Base-by-base conservation (phyloP, 2,329 filamentous ascomycete species). In the Fusarium longipes region DNA sequence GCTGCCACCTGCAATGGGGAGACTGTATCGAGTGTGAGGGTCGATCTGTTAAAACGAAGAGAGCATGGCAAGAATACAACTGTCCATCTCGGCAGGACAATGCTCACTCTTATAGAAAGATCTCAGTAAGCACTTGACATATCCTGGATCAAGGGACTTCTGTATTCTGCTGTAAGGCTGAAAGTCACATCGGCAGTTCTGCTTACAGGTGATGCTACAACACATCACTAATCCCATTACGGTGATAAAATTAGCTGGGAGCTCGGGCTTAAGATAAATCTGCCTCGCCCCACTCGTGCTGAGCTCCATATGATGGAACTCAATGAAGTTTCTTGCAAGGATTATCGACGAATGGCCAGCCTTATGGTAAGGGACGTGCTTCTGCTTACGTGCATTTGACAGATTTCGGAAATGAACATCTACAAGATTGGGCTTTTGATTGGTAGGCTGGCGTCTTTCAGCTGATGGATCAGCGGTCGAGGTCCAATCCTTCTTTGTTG, bases 11-110 rank as follows among this genome's bases (percentile, higher is more conserved):
- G 38, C 3, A 9, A 4, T 9, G 0, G 14, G 11, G 22, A 8
- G 18, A 2, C 11, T 6, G 8, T 27, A 10, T 27, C 8, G 27
- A 27, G 27, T 27, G 27, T 11, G 1, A 10, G 7, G 1, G 20
- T 7, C 8, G 0, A 8, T 5, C 14, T 24, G 6, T 8, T 8
- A 11, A 20, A 4, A 30, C 3, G 5, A 14, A 15, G 12, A 20
- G 12, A 20, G 8, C n/a, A 20, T 7, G 18, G 6, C 4, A 5
- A 38, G 12, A 1, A 3, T 2, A 8, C 8, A 27, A 27, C 3
- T 8, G 8, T 18, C 3, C 8, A 22, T n/a, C 18, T 3, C 8
- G 14, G 10, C 1, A 32, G 27, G 4, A 3, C 5, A n/a, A 0
- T 14, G 4, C 4, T n/a, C 10, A 3, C 0, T 9, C 32, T 47